These are phyloP conservation scores for Tephrocybe sp. DNA, from an alignment of 768 basidiomycete species.

Conservation along the genomic window DNA sequence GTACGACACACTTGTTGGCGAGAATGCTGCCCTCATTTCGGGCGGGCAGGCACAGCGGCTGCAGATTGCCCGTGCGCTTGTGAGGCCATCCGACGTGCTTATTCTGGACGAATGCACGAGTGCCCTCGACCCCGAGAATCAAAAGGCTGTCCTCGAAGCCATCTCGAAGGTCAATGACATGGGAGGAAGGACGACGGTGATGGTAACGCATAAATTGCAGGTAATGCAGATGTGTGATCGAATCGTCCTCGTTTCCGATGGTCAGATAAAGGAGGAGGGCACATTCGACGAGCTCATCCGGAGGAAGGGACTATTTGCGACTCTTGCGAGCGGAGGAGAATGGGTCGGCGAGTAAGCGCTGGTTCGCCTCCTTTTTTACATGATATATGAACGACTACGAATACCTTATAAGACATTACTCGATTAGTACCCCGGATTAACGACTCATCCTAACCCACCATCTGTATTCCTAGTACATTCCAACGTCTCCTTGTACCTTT, in stretches of 20 bases:
- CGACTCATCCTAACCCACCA: conserved; percentile 8
- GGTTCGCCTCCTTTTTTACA: conserved; percentile 1
- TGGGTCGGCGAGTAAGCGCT: conserved; percentile 15
- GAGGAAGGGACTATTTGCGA: conserved; percentile 69
- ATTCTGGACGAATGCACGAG: conserved; percentile 96
- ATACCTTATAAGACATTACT: conserved; percentile 5
- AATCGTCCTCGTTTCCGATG: conserved; percentile 79
- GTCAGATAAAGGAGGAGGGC: conserved; percentile 77
- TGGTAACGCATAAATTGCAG: conserved; percentile 91
- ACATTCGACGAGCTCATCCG: conserved; percentile 69
- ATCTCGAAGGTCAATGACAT: conserved; percentile 27
- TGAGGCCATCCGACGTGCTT: conserved; percentile 67
- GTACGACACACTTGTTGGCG: conserved; percentile 86
- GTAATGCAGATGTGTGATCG: conserved; percentile 94
- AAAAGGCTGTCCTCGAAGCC: conserved; percentile 70
- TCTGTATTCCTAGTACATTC: conserved; percentile 14
- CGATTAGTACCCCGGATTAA: conserved; percentile 7
- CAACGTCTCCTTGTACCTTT: conserved; percentile 3
- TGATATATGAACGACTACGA: background rate
- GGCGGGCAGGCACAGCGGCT: conserved; percentile 95
- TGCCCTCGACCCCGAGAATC: conserved; percentile 84
- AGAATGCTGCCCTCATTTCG: conserved; percentile 88
- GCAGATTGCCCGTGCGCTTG: conserved; percentile 90
- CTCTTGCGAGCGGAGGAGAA: conserved; percentile 70
- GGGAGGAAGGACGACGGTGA: conserved; percentile 77